Evolutionary conservation across 352 stramenopile genomes (phyloP), one percentile per base, ranked within the genome.

Genomic region (Globisporangium solare): DNA sequence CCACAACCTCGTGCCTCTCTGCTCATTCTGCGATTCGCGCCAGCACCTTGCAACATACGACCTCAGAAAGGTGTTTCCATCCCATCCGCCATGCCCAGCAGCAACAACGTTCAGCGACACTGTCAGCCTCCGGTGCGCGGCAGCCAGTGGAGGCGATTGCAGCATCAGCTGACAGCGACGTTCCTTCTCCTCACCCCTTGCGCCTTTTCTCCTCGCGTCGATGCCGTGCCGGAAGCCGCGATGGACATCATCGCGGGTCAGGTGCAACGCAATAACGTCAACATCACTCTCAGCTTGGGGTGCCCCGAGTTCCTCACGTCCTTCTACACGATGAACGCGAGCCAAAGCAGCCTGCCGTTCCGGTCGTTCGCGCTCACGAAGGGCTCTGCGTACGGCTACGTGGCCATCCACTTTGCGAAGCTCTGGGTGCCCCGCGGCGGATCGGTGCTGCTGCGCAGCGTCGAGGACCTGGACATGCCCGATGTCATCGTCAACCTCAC

Each of bases 341-440:
- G 66, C 21, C 54, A 40, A 12, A 61, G 54, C 6, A 59, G 47
- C 1, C 6, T 27, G 53, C 73, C 75, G 6, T 85, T 80, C 54
- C 69, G 67, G 12, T 67, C 71, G 1, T 85, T 84, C 49, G 70
- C 66, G 10, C 54, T 88, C 49, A 83, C 66, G 12, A 88, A 84
- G 45, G 76, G 71, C 18, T 61, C 63, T 0, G 70, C 65, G 17
- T 88, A 85, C 57, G 75, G 60, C 21, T 83, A 80, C 51, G 66
- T 88, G 18, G 64, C 70, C 3, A 51, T 86, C 12, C 75, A 83
- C 40, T 70, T 88, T 22, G 63, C 59, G 8, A 69, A 74, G 47
- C 60, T 88, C 20, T 81, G 60, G 60, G 47, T 83, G 37, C 78
- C 78, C 2, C 51, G n/a, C 12, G 75, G 70, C 27, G 56, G 42